Evolutionary conservation across 1,284 basidiomycete genomes (phyloP).

Genomic region (Phylloporus sp.): DNA sequence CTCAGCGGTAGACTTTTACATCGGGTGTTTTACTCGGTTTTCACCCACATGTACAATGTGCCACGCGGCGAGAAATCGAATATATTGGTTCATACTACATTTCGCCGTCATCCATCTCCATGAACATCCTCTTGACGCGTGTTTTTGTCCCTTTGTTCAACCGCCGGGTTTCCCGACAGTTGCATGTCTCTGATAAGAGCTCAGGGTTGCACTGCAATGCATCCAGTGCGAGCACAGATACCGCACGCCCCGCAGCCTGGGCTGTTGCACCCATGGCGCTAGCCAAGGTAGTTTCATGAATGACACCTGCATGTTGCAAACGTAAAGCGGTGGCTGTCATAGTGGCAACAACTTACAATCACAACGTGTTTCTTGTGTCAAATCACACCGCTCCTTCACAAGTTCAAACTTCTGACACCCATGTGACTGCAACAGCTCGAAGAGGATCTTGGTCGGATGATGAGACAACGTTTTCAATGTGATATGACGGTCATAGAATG

Average conservation of each 20-base stretch:
- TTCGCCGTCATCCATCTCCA: slow-evolving; percentile 38
- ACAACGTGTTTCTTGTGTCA: slow-evolving; percentile 44
- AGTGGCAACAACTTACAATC: slow-evolving; percentile 45
- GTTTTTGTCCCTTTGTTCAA: slow-evolving; percentile 47
- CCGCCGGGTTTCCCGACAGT: slow-evolving; percentile 53
- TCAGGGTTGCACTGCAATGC: slow-evolving; percentile 63
- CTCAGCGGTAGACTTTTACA: slow-evolving; percentile 14
- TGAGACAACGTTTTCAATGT: slow-evolving; percentile 69
- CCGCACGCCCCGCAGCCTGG: slow-evolving; percentile 58
- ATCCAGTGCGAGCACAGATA: slow-evolving; percentile 64
- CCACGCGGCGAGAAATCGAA: slow-evolving; percentile 4
- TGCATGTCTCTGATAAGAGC: slow-evolving; percentile 64
- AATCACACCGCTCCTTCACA: slow-evolving; percentile 47
- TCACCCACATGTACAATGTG: slow-evolving; percentile 13
- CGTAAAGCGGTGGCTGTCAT: slow-evolving; percentile 15
- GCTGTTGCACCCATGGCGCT: slow-evolving; percentile 54
- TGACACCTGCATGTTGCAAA: slow-evolving; percentile 49
- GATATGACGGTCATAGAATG: slow-evolving; percentile 76
- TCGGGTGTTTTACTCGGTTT: background rate
- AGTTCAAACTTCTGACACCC: slow-evolving; percentile 68
- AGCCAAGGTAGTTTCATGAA: slow-evolving; percentile 69
- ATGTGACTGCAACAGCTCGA: slow-evolving; percentile 69
- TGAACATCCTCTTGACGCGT: slow-evolving; percentile 40
- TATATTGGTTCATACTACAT: slow-evolving; percentile 16
- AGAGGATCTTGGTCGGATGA: slow-evolving; percentile 75